Evolutionary conservation across 306 rosid species (phyloP).

Genomic region (Rubus idaeus): DNA sequence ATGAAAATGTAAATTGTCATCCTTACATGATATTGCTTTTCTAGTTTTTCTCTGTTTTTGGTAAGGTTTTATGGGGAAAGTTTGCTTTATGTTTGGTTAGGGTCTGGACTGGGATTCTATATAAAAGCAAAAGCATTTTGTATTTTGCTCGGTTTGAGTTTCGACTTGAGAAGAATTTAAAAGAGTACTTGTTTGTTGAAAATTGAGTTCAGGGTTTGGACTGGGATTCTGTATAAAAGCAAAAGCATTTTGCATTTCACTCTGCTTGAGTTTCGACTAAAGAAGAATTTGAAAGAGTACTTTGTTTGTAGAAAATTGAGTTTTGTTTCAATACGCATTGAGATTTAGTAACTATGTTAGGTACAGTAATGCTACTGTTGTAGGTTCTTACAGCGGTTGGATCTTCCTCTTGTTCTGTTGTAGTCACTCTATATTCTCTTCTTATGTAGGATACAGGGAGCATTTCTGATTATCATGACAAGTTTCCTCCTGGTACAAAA

Average conservation of each 20-base stretch:
- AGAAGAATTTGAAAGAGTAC: not conserved
- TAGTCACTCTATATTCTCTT: not conserved
- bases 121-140: not conserved
- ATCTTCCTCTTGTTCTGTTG: conserved; percentile 2
- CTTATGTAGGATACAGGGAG: conserved; percentile 49
- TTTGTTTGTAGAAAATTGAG: not conserved
- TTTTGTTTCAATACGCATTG: not conserved
- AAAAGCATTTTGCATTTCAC: not conserved
- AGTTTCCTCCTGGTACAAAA: conserved; percentile 66
- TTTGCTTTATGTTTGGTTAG: not conserved
- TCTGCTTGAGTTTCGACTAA: not conserved
- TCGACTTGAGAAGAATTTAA: not conserved
- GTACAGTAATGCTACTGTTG: not conserved
- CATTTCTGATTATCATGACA: conserved; percentile 51
- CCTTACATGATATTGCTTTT: not conserved
- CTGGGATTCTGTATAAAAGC: not conserved
- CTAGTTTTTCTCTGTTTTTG: not conserved
- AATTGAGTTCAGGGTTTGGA: not conserved
- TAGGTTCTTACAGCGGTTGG: conserved; percentile 15
- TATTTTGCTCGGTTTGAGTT: not conserved
- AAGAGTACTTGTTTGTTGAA: not conserved
- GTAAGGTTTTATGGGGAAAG: not conserved
- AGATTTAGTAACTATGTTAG: not conserved
- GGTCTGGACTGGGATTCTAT: not conserved
- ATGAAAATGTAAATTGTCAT: conserved; percentile 40